These are phyloP conservation scores for Didymella lethalis DNA, from an alignment of 2,329 filamentous ascomycete genomes.

Conservation along the genomic window DNA sequence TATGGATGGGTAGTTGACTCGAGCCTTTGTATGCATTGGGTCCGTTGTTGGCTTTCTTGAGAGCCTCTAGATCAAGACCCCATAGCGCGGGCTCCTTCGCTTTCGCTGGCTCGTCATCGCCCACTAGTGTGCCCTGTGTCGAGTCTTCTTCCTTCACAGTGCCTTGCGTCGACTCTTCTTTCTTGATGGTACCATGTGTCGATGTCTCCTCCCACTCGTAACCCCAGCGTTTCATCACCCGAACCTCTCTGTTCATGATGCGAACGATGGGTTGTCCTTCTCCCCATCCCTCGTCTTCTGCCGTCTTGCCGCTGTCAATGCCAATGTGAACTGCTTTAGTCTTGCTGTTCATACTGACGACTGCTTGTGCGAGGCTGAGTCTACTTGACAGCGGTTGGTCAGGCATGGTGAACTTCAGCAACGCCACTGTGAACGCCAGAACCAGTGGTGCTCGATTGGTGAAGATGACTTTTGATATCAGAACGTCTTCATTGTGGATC, in stretches of 20 bases:
- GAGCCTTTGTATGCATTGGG: constrained; percentile 27
- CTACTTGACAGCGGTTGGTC: constrained; percentile 85
- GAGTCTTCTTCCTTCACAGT: constrained; percentile 16
- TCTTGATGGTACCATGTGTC: constrained; percentile 1
- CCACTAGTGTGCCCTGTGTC: constrained; percentile 18
- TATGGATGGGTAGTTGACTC: constrained; percentile 73
- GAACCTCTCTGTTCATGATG: constrained; percentile 76
- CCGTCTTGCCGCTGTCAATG: constrained; percentile 69
- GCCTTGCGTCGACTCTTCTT: constrained; percentile 1
- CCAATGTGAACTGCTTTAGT: constrained; percentile 79
- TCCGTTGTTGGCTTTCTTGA: constrained; percentile 56
- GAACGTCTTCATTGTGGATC: constrained; percentile 64
- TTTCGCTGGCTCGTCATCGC: constrained; percentile 4
- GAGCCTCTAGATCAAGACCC: constrained; percentile 65
- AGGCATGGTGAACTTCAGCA: constrained; percentile 82
- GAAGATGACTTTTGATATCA: constrained; percentile 66
- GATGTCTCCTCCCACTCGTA: constrained; percentile 58
- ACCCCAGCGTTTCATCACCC: constrained; percentile 78
- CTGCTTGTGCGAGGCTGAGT: constrained; percentile 81
- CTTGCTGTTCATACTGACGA: constrained; percentile 81
- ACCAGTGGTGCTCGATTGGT: constrained; percentile 86
- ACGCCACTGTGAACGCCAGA: constrained; percentile 77
- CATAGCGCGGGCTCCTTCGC: constrained; percentile 60
- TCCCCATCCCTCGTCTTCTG: constrained; percentile 75
- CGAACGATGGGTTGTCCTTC: constrained; percentile 76